These are phyloP conservation scores for Candida sanyiensis DNA, from an alignment of 805 yeast genomes.

Conservation along the genomic window DNA sequence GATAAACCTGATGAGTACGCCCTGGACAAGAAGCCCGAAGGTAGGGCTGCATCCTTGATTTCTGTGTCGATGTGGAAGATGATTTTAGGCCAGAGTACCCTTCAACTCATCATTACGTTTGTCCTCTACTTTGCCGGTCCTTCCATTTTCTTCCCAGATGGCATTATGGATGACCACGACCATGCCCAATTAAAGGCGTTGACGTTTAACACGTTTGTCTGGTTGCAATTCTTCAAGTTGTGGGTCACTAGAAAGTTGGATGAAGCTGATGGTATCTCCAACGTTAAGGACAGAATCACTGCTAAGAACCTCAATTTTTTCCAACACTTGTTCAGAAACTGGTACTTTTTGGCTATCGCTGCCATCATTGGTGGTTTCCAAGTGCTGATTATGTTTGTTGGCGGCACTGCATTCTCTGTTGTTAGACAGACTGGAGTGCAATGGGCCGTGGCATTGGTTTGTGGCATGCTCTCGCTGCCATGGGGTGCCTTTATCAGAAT, in stretches of 20 bases:
- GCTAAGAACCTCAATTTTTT: slow-evolving; percentile 72
- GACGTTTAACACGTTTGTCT: slow-evolving; percentile 94
- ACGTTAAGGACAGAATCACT: slow-evolving; percentile 53
- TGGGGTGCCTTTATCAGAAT: slow-evolving; percentile 71
- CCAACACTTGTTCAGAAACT: slow-evolving; percentile 74
- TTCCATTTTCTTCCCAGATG: slow-evolving; percentile 43
- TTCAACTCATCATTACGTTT: slow-evolving; percentile 78
- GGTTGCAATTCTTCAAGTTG: slow-evolving; percentile 95
- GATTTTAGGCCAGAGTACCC: slow-evolving; percentile 81
- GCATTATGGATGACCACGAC: slow-evolving; percentile 35
- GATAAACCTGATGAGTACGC: slow-evolving; percentile 89
- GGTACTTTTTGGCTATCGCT: slow-evolving; percentile 72
- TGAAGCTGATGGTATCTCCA: slow-evolving; percentile 66
- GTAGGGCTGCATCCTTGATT: slow-evolving; percentile 73
- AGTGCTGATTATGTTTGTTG: slow-evolving; percentile 88
- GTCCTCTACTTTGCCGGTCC: slow-evolving; percentile 75
- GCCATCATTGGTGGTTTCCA: slow-evolving; percentile 77
- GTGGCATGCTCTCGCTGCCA: slow-evolving; percentile 81
- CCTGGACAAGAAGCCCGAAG: slow-evolving; percentile 76
- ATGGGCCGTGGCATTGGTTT: slow-evolving; percentile 85
- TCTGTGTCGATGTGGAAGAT: slow-evolving; percentile 96
- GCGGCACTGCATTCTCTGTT: slow-evolving; percentile 91
- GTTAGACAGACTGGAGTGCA: slow-evolving; percentile 71
- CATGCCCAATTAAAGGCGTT: slow-evolving; percentile 64
- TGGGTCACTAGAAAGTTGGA: slow-evolving; percentile 88